Percentiles rank a stretch among this genome's conserved stretches.
Evolutionary conservation across 305 asterid genomes (phyloP).

Genomic region (Fraxinus platypoda): DNA sequence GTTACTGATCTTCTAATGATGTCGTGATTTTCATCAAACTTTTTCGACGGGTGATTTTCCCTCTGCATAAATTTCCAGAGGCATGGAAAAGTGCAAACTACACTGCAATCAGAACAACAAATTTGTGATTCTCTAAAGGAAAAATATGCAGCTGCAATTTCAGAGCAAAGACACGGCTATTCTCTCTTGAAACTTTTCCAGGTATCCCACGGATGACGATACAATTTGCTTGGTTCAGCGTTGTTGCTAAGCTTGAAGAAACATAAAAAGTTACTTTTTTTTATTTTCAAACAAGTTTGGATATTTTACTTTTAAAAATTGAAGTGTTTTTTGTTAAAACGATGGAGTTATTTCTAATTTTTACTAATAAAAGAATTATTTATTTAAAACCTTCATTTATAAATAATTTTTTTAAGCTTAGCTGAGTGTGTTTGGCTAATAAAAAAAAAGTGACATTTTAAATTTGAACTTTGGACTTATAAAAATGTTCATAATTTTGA

Average conservation of each 20-base stretch:
- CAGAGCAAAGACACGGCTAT: conserved; percentile 60
- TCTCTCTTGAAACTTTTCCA: conserved; percentile 65
- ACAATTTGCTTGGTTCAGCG: background rate
- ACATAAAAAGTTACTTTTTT: background rate
- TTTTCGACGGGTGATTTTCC: conserved; percentile 4
- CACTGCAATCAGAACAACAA: conserved; percentile 47
- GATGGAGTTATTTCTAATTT: background rate
- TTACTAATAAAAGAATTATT: background rate
- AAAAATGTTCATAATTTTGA: background rate
- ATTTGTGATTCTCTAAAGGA: conserved; percentile 44
- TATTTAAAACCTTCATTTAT: background rate
- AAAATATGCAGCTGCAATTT: conserved; percentile 51
- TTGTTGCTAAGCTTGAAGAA: background rate
- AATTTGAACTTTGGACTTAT: background rate
- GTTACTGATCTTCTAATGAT: background rate
- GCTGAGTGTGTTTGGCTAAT: background rate
- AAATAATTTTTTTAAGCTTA: background rate
- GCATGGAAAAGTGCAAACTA: conserved; percentile 52
- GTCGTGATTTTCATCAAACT: background rate
- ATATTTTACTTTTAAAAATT: background rate
- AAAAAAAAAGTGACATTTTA: background rate
- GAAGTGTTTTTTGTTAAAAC: background rate
- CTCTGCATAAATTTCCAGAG: conserved; percentile 43
- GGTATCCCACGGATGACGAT: conserved; percentile 32
- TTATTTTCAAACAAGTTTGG: background rate